Conservation (phyloP, 2,329 filamentous ascomycete species). For the Curvularia sp. region DNA sequence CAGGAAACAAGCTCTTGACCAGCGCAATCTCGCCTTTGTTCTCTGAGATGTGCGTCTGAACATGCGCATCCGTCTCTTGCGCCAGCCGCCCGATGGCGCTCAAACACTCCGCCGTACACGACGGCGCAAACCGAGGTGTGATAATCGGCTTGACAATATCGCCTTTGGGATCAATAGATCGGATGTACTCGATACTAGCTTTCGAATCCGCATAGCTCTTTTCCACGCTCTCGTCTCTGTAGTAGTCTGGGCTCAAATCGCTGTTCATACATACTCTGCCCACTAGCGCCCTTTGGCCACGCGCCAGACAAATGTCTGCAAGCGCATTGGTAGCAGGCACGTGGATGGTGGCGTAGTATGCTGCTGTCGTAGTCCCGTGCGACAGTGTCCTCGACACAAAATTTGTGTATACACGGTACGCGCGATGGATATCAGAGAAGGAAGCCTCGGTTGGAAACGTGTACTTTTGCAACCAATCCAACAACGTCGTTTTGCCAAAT, state of each 20-base stretch:
- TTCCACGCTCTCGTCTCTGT: slow-evolving; percentile 74
- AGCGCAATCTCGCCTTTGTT: slow-evolving; percentile 76
- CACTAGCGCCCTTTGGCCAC: slow-evolving; percentile 88
- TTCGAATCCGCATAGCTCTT: slow-evolving; percentile 62
- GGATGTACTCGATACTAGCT: slow-evolving; percentile 65
- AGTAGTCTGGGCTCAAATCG: slow-evolving; percentile 74
- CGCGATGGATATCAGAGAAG: slow-evolving; percentile 67
- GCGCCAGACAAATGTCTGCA: slow-evolving; percentile 77
- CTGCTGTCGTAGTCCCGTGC: slow-evolving; percentile 89
- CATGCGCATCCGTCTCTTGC: slow-evolving; percentile 66
- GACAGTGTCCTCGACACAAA: slow-evolving; percentile 81
- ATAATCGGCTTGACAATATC: slow-evolving; percentile 78
- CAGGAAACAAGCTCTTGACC: slow-evolving; percentile 75
- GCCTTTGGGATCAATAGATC: slow-evolving; percentile 68
- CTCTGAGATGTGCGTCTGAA: slow-evolving; percentile 92
- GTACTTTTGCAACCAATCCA: slow-evolving; percentile 93
- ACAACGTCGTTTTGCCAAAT: slow-evolving; percentile 89
- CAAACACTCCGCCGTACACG: slow-evolving; percentile 65
- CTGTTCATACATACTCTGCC: slow-evolving; percentile 95
- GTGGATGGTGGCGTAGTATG: slow-evolving; percentile 94
- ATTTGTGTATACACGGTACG: slow-evolving; percentile 75
- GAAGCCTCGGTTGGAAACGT: slow-evolving; percentile 92
- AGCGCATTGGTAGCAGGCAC: slow-evolving; percentile 90
- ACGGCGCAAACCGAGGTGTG: slow-evolving; percentile 71
- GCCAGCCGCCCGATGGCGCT: slow-evolving; percentile 69